Base-by-base conservation (phyloP, 208 protist genomes). In the Leishmania braziliensis region DNA sequence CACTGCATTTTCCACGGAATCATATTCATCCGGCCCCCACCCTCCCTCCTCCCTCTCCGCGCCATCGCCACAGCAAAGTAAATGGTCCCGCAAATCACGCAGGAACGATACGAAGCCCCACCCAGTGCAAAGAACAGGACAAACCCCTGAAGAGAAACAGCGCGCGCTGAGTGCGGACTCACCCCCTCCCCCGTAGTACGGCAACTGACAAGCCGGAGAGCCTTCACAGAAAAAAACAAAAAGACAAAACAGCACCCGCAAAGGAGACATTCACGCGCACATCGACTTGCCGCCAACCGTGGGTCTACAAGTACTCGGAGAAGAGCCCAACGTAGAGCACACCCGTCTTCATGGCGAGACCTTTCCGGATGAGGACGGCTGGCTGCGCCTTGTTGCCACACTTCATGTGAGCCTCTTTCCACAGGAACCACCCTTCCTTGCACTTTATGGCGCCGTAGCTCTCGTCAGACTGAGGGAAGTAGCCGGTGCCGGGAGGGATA, bases 261-360 rank as follows among this genome's bases (percentile, higher is more conserved):
- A 14, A 23, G 33, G 6, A 46, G 5, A 9, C 39, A 23, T 18
- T 8, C 36, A 48, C 18, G 5, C 39, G 5, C 43, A 51, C 18
- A 16, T 23, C 3, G 1, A 75, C 33, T 70, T 0, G 39, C 16
- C 20, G 18, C 16, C 6, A 58, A 20, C 36, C 23, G 5, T 68
- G 23, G 23, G 20, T 20, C 68, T 75, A 85, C 23, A 75, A 84
- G 68, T 91, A 88, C 77, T 92, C 87, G 2, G 88, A 89, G 81
- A 97, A 97, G n/a, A 97, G 83, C 18, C 86, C 86, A 14, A 81
- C 53, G 60, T 97, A 97, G 14, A 97, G 73, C 14, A 93, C 82
- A 36, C 94, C 94, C 2, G 77, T 90, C 76, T 95, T 95, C 92
- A 97, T 97, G 36, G 92, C 94, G 69, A 97, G 84, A 16, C 92